These are phyloP conservation scores for Endocalyx cinctus DNA, from an alignment of 2,329 filamentous ascomycete genomes.

Conservation along the genomic window DNA sequence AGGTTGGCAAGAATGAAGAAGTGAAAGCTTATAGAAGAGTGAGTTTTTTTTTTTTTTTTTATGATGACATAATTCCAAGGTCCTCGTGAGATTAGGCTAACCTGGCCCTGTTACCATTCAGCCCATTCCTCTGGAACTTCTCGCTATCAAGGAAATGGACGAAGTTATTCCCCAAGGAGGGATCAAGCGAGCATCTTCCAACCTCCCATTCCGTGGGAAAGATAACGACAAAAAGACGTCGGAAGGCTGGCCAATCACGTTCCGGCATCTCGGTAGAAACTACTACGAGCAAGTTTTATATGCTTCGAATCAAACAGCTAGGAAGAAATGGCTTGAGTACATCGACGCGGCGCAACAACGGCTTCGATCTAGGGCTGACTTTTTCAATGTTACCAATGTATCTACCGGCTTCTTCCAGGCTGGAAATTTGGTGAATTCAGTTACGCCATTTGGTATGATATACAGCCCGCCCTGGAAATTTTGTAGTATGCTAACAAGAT, in stretches of 20 bases:
- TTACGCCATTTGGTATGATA: constrained; percentile 77
- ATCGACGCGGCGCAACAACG: constrained; percentile 89
- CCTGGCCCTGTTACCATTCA: constrained; percentile 28
- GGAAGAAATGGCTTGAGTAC: constrained; percentile 95
- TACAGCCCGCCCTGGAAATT: neutral
- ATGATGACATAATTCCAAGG: neutral
- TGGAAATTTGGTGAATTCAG: constrained; percentile 85
- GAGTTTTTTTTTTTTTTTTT: constrained; percentile 21
- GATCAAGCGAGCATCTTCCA: constrained; percentile 82
- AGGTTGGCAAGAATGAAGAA: constrained; percentile 88
- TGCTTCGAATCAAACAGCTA: constrained; percentile 76
- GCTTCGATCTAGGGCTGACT: constrained; percentile 80
- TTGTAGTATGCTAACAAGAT: constrained; percentile 11
- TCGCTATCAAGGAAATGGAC: constrained; percentile 96
- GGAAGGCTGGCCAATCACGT: constrained; percentile 91
- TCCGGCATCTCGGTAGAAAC: constrained; percentile 90
- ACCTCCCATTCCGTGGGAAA: constrained; percentile 53
- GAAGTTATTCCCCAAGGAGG: constrained; percentile 82
- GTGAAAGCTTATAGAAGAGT: constrained; percentile 85
- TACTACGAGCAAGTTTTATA: constrained; percentile 91
- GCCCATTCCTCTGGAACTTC: constrained; percentile 88
- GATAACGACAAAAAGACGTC: constrained; percentile 52
- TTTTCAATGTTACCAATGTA: constrained; percentile 71
- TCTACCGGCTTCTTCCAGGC: constrained; percentile 57
- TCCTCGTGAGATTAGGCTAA: constrained; percentile 12